Conservation (phyloP, 129 eudicot genomes). For the Ambrosia artemisiifolia region DNA sequence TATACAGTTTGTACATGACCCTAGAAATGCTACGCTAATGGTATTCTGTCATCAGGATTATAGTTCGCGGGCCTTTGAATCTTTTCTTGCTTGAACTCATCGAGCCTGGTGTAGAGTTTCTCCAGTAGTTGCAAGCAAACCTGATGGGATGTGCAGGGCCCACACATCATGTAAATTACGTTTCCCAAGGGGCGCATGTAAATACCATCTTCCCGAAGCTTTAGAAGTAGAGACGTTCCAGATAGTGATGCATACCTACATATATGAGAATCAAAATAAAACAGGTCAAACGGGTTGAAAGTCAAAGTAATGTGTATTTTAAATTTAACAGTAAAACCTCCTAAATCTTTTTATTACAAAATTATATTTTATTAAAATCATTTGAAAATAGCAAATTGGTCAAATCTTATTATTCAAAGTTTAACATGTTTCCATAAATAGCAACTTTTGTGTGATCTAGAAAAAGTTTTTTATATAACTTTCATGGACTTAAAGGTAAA, state of each 20-base stretch:
- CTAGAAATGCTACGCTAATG: neutral
- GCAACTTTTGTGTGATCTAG: neutral
- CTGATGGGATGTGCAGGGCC: conserved; percentile 72
- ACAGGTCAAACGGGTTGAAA: neutral
- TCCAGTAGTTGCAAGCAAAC: conserved; percentile 45
- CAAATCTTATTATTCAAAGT: neutral
- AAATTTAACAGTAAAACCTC: neutral
- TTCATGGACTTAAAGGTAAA: neutral
- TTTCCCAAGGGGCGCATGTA: conserved; percentile 89
- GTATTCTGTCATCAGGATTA: conserved; percentile 3
- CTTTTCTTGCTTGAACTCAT: conserved; percentile 47
- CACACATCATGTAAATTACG: conserved; percentile 85
- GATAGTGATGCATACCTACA: conserved; percentile 79
- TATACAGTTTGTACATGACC: neutral
- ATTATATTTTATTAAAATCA: neutral
- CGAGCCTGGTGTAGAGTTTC: conserved; percentile 53
- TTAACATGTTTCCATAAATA: neutral
- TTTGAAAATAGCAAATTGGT: neutral
- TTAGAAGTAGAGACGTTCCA: conserved; percentile 55
- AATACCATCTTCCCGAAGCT: conserved; percentile 78
- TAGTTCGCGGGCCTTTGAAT: neutral
- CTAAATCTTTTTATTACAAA: too few relatives aligned
- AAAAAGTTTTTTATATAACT: neutral
- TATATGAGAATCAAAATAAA: neutral
- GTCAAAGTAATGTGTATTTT: neutral